Percentiles rank a stretch among this genome's conserved stretches.
Conservation (phyloP, 2,329 filamentous ascomycete species). For the Sordariomycetes sp. region DNA sequence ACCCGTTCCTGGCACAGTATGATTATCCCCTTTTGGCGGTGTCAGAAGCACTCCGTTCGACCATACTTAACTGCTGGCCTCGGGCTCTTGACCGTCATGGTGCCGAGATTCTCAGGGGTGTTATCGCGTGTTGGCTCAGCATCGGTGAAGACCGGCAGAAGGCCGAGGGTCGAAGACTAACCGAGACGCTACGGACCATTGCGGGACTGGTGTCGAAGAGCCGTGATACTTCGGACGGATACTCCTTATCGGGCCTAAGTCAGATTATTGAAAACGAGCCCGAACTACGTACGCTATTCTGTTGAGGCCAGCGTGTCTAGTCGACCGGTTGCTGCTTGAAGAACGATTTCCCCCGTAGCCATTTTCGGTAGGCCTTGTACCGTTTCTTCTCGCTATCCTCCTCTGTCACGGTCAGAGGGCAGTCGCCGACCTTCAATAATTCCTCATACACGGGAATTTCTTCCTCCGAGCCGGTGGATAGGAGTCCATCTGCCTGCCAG, state of each 20-base stretch:
- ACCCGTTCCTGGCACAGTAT: conserved; percentile 51
- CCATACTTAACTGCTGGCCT: conserved; percentile 56
- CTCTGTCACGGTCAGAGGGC: conserved; percentile 75
- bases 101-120: conserved; percentile 37
- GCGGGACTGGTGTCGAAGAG: background rate
- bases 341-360: conserved; percentile 86
- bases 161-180: background rate
- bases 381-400: conserved; percentile 85
- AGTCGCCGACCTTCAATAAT: conserved; percentile 63
- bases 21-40: conserved; percentile 39
- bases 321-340: conserved; percentile 77
- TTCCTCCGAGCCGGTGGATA: conserved; percentile 28
- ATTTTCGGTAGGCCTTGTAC: conserved; percentile 93
- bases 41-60: conserved; percentile 35
- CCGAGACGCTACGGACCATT: conserved; percentile 11
- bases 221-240: background rate
- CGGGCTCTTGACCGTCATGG: conserved; percentile 36
- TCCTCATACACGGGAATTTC: conserved; percentile 52
- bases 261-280: background rate
- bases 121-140: conserved; percentile 51
- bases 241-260: background rate
- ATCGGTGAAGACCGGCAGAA: conserved; percentile 21
- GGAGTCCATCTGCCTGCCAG: conserved; percentile 46
- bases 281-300: background rate
- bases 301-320: conserved; percentile 5